Evolutionary conservation across 1,284 basidiomycete genomes (phyloP).

Genomic region (Ganoderma lingzhi): DNA sequence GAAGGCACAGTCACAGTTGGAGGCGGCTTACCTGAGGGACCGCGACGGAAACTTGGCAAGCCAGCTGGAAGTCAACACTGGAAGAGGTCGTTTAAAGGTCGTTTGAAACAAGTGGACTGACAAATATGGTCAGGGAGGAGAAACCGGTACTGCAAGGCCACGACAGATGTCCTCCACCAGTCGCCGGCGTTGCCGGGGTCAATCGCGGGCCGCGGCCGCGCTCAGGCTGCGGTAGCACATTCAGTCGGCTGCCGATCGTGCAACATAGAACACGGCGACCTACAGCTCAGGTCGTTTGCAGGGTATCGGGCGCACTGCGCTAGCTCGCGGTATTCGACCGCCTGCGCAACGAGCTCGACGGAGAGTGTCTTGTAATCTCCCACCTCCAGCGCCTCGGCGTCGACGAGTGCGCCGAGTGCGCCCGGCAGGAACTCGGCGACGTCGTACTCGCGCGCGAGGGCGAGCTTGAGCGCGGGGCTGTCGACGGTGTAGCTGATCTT

Average conservation of each 20-base stretch:
- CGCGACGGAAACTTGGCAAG: too few species aligned
- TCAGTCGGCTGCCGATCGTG: neutral
- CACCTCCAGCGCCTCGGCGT: neutral
- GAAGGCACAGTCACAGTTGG: too few species aligned
- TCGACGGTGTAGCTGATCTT: neutral
- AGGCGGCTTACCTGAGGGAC: too few species aligned
- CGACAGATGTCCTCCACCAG: neutral
- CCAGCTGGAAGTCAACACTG: too few species aligned
- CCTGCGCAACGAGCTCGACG: neutral
- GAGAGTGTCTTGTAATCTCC: neutral
- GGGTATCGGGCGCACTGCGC: neutral
- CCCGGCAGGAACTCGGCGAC: neutral
- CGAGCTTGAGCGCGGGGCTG: neutral
- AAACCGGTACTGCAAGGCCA: too few species aligned
- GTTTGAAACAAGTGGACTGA: too few species aligned
- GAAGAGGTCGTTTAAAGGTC: too few species aligned
- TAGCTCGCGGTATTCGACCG: neutral
- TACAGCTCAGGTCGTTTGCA: neutral
- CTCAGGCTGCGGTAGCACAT: neutral
- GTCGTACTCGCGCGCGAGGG: neutral
- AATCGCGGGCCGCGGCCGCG: neutral
- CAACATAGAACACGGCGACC: too few species aligned
- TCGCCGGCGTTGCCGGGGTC: neutral
- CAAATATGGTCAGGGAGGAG: too few species aligned
- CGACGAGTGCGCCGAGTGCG: neutral